Base-by-base conservation (phyloP, 306 rosid genomes). In the Cajanus cajan region DNA sequence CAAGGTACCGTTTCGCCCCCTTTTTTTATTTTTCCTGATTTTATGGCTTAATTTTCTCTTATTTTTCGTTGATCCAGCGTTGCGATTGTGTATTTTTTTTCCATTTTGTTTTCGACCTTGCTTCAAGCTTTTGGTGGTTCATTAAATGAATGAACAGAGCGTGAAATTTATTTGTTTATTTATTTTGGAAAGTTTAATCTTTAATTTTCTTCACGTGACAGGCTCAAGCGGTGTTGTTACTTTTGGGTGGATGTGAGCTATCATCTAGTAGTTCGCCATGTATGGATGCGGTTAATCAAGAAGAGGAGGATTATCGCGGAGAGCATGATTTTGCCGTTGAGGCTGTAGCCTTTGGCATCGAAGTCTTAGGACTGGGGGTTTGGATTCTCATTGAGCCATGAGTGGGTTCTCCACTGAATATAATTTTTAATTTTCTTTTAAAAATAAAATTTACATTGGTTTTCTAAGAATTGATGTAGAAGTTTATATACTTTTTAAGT, bases 141-240 rank as follows among this genome's bases (percentile, higher is more conserved):
- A 0, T 52, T 62, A 10, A 68, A 57, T 68, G 25, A 68, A 34
- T 15, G 45, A 31, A 21, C 21, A 62, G 54, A 58, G 50, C 16
- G 25, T 48, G 78, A 24, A n/a, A 25, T 4, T 73, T 57, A 1
- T 10, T 37, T 36, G 13, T 13, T 14, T 66, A 2, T 12, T 16
- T 31, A 21, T 57, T 39, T 45, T 75, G 22, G 12, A 4, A 44
- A 62, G 0, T 31, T 31, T 74, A 19, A 39, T 55, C 11, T 24
- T 76, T 41, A 15, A 19, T 54, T 79, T 71, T 68, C 51, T 73
- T 43, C 43, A 33, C 25, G 22, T 76, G 76, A 73, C 80, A 94
- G 98, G 98, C 92, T 79, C 98, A 94, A 84, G 88, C 96, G 6
- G 98, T 94, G 16, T 81, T 94, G 79, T 80, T 94, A 73, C 83